Conservation (phyloP, 2,329 filamentous ascomycete species). For the Thelonectria rubi region DNA sequence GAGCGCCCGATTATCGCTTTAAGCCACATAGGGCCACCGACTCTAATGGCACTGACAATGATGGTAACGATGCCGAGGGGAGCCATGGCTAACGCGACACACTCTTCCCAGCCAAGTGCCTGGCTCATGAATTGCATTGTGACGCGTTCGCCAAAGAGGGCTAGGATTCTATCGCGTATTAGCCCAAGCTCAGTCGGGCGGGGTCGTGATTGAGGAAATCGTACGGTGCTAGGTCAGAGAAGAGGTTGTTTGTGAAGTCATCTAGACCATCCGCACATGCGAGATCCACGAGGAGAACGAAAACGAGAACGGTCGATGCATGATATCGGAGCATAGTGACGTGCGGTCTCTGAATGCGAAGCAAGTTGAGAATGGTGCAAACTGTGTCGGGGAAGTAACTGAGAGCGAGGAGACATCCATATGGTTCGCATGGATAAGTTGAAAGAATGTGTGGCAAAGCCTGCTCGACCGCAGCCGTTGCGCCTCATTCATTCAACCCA, state of each 20-base stretch:
- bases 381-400: too few species aligned
- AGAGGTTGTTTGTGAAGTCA: conserved; percentile 7
- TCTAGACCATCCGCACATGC: not conserved
- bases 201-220: not conserved
- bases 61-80: not conserved
- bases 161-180: not conserved
- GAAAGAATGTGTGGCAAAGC: too few species aligned
- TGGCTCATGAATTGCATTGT: conserved; percentile 7
- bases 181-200: too few species aligned
- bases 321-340: too few species aligned
- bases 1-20: not conserved
- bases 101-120: not conserved
- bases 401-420: too few species aligned
- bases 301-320: too few species aligned
- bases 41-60: conserved; percentile 5
- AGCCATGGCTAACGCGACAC: not conserved
- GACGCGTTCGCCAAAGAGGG: conserved; percentile 2
- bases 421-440: too few species aligned
- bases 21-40: not conserved
- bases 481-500: too few species aligned
- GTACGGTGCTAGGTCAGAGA: conserved; percentile 1
- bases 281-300: too few species aligned
- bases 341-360: too few species aligned
- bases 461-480: too few species aligned
- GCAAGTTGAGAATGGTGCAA: too few species aligned